Evolutionary conservation across 805 yeast species (phyloP).

Genomic region (Yamadazyma paraphyllophila): DNA sequence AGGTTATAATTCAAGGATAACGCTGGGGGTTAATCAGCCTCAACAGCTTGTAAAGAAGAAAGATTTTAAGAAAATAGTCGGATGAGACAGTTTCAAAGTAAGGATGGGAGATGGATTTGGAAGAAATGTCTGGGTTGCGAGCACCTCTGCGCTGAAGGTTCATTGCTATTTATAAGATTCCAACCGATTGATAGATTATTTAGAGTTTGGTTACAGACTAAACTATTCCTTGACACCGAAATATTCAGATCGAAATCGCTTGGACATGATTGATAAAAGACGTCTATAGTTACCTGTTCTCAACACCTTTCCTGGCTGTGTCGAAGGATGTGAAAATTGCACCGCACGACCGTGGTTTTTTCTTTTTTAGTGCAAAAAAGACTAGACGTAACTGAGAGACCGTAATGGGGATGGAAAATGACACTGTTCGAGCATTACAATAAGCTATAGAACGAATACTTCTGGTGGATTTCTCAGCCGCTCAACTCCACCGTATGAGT

Average conservation of each 20-base stretch:
- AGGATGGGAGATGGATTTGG: slow-evolving; percentile 1
- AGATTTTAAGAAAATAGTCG: background rate
- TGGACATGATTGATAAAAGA: background rate
- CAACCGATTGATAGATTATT: background rate
- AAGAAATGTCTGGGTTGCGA: slow-evolving; percentile 3
- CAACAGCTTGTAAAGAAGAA: background rate
- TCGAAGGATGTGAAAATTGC: background rate
- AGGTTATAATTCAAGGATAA: background rate
- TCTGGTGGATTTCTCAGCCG: too few relatives aligned
- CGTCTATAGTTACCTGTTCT: background rate
- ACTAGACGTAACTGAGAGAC: background rate
- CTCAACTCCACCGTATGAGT: too few relatives aligned
- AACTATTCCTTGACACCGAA: background rate
- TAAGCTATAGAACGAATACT: too few relatives aligned
- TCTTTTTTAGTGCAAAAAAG: background rate
- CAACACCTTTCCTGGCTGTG: background rate
- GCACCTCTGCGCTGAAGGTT: slow-evolving; percentile 1
- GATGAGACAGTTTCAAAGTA: slow-evolving; percentile 1
- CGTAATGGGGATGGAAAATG: background rate
- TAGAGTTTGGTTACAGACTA: background rate
- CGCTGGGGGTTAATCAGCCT: background rate
- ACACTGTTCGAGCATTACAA: too few relatives aligned
- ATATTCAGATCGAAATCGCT: background rate
- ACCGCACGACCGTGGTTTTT: background rate
- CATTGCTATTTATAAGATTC: slow-evolving; percentile 2